A percentile compares a stretch with the other conserved stretches of the same genome.
Conservation (phyloP, 495 filamentous ascomycete species). For the Pseudevernia furfuracea region DNA sequence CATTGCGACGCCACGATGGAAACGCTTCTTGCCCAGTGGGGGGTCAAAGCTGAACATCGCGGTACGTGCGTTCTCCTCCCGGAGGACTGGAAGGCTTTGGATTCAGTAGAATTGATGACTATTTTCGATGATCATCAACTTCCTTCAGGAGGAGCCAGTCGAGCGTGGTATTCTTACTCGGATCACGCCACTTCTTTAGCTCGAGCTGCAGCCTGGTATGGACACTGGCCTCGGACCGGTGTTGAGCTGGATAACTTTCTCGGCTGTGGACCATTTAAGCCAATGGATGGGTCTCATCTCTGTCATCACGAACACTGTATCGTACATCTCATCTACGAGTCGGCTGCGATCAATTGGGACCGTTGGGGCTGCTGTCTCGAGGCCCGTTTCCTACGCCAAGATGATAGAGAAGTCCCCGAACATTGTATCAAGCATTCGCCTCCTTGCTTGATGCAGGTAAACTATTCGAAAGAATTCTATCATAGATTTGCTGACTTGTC, state of each 20-base stretch:
- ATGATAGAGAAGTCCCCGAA: neutral
- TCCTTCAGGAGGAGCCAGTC: neutral
- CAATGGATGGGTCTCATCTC: neutral
- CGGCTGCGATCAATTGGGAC: neutral
- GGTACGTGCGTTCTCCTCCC: neutral
- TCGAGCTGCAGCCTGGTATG: neutral
- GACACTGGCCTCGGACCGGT: neutral
- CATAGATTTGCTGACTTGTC: no score
- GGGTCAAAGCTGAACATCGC: neutral
- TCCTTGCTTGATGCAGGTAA: neutral
- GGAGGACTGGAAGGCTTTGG: neutral
- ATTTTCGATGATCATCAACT: neutral
- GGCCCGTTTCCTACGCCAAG: constrained; percentile 3
- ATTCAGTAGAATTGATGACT: neutral
- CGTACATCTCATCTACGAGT: neutral
- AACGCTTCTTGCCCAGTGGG: neutral
- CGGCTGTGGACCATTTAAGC: neutral
- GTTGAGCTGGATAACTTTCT: constrained; percentile 9
- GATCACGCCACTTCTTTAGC: neutral
- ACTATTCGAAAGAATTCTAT: no score
- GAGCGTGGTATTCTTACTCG: neutral
- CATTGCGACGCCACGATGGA: neutral
- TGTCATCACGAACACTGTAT: constrained; percentile 12
- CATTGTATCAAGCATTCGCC: neutral
- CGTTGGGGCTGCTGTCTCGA: neutral